Evolutionary conservation across 305 asterid genomes (phyloP).

Genomic region (Fraxinus sp.): DNA sequence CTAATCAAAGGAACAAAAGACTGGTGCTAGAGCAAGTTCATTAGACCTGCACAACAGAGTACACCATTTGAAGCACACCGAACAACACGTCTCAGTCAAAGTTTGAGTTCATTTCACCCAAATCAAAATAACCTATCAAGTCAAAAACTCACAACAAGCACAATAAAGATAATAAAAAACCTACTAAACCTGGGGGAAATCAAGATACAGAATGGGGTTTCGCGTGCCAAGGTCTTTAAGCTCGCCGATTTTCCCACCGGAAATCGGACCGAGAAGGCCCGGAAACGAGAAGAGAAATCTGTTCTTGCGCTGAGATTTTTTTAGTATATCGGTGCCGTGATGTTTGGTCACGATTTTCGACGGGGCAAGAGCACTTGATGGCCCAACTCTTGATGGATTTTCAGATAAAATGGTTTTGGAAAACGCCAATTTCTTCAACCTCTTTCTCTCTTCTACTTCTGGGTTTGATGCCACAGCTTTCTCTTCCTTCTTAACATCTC

Average conservation of each 20-base stretch:
- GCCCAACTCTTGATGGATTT: constrained; percentile 36
- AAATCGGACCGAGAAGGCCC: constrained; percentile 64
- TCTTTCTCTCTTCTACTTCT: constrained; percentile 53
- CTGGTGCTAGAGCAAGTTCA: neutral
- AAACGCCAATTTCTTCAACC: constrained; percentile 53
- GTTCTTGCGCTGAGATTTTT: constrained; percentile 76
- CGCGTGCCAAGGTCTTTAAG: constrained; percentile 81
- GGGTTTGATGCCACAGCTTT: constrained; percentile 42
- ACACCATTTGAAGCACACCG: neutral
- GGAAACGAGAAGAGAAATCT: constrained; percentile 70
- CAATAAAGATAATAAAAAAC: neutral
- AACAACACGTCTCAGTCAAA: neutral
- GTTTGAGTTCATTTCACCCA: neutral
- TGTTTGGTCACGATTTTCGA: constrained; percentile 70
- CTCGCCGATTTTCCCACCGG: constrained; percentile 85
- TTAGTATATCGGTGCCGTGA: constrained; percentile 69
- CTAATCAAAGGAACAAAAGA: neutral
- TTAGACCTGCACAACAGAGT: neutral
- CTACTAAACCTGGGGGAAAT: constrained; percentile 67
- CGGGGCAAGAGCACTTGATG: constrained; percentile 45
- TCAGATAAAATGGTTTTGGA: constrained; percentile 49
- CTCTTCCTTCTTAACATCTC: constrained; percentile 47
- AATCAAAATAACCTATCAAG: neutral
- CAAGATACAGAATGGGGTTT: constrained; percentile 83
- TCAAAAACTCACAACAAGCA: neutral